Evolutionary conservation across 495 filamentous ascomycete genomes (phyloP), one percentile per base, ranked within the genome.

Genomic region (Talaromyces liani): DNA sequence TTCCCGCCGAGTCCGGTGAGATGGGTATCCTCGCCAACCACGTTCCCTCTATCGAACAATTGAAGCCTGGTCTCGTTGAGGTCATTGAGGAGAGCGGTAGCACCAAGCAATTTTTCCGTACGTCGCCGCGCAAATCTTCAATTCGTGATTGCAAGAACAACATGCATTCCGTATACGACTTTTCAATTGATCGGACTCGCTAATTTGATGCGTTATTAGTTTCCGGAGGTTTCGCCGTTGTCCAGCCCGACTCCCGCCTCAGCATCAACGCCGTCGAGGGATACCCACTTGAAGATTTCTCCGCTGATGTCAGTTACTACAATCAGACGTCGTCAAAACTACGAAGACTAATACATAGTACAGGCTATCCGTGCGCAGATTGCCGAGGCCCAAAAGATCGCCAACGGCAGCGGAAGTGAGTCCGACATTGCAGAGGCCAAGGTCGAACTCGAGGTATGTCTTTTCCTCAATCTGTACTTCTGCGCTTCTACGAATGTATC

Each of bases 1-100:
- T 99, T 70, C 88, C 95, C 75, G 93, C 94, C 73, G 94, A 96
- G 80, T 93, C 93, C 60, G 94, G 94, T 71, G 95, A 97, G 71
- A 99, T 99, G 94, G 94, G 94, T 88, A 85, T 99, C 67, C 89
- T 99, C 69, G 94, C 94, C 76, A 92, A 93, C 83, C 94, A 99
- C 86, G 95, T 99, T 68, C 93, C 94, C 54, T 93, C 94, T 58
- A 97, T 99, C 71, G 94, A 99, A 84, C 94, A 99, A 84, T 84
- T 99, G 75, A 95, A 93, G 84, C 92, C 94, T 58, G 94, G 94
- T 69, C 79, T 98, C 65, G 84, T 99, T 67, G 94, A 98, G 80
- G 82, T 99, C 68, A 87, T 98, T 69, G 94, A 98, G 83, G 94
- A 99, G 85, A 85, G 81, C 70, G 82, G 87, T 68, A 89, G 91